phyloP scores from a whole-genome alignment of 2,329 filamentous ascomycete species.

The Arthrobotrys megalospora region DNA sequence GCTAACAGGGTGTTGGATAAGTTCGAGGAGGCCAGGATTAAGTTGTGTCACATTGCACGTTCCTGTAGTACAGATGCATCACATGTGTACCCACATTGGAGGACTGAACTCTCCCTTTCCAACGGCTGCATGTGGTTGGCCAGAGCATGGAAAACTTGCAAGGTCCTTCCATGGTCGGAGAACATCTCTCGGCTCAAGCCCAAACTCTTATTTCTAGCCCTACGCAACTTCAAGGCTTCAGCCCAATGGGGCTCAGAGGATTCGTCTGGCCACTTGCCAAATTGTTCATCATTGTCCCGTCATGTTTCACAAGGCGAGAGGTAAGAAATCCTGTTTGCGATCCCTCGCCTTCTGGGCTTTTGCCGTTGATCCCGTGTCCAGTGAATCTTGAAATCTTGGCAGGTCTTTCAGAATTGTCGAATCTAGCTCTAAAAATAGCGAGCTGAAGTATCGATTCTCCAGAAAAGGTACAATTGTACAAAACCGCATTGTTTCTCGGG shows the following conservation, averaged over 20 bases:
- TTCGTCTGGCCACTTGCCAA: conserved; percentile 38
- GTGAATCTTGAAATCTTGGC: conserved; percentile 47
- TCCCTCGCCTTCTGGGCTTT: conserved; percentile 25
- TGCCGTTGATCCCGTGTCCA: conserved; percentile 49
- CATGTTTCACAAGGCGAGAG: conserved; percentile 52
- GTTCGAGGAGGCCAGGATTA: conserved; percentile 44
- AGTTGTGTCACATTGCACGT: conserved; percentile 52
- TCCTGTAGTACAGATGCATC: conserved; percentile 51
- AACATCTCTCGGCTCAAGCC: conserved; percentile 43
- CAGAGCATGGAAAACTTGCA: conserved; percentile 26
- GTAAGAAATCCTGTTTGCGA: conserved; percentile 50
- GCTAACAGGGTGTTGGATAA: conserved; percentile 25
- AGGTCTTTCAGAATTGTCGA: conserved; percentile 8
- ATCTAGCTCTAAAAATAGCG: conserved; percentile 52
- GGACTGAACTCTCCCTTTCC: conserved; percentile 29
- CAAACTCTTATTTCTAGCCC: conserved; percentile 56
- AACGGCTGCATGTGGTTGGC: conserved; percentile 35
- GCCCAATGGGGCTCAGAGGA: conserved; percentile 51
- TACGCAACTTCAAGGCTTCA: conserved; percentile 34
- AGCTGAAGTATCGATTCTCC: conserved; percentile 46
- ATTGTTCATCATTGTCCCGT: conserved; percentile 25
- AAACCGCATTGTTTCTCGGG: conserved; percentile 33
- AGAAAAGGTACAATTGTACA: conserved; percentile 51
- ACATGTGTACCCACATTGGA: conserved; percentile 55
- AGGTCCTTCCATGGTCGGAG: conserved; percentile 45